phyloP scores from a whole-genome alignment of 192 early-diverging fungal genomes.

The Spinellus fusiger region DNA sequence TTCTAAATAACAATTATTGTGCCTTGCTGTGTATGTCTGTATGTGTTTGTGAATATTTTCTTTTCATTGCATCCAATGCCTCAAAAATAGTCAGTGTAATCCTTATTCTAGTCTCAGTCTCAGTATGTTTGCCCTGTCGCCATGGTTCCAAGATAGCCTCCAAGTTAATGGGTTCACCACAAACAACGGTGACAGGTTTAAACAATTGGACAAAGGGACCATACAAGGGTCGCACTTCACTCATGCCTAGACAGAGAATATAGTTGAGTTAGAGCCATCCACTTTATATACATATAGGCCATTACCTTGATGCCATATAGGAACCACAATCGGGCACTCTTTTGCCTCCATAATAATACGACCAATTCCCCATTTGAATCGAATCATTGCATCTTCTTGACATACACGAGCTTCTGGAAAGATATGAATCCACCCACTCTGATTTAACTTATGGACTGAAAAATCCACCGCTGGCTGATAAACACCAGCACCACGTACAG shows the following conservation, averaged over 20 bases:
- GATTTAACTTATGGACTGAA: constrained; percentile 60
- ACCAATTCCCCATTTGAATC: constrained; percentile 85
- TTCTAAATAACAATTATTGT: not conserved
- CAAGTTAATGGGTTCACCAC: constrained; percentile 75
- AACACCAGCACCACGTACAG: constrained; percentile 76
- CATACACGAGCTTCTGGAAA: constrained; percentile 81
- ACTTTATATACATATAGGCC: not conserved
- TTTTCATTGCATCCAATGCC: constrained; percentile 30
- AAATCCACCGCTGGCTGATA: constrained; percentile 81
- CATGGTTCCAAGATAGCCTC: constrained; percentile 50
- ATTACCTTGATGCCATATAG: constrained; percentile 63
- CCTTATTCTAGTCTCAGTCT: constrained; percentile 41
- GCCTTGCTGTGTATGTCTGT: not conserved
- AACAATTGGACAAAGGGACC: constrained; percentile 48
- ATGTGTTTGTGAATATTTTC: not conserved
- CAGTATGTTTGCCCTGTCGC: constrained; percentile 40
- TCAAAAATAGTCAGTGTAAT: constrained; percentile 49
- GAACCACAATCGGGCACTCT: constrained; percentile 56
- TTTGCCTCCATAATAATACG: constrained; percentile 79
- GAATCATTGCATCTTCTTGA: constrained; percentile 46
- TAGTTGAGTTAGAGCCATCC: not conserved
- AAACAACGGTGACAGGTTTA: constrained; percentile 52
- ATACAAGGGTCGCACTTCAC: constrained; percentile 50
- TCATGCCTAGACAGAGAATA: constrained; percentile 37
- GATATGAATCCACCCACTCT: constrained; percentile 82